These are phyloP conservation scores for Apiospora marii DNA, from an alignment of 2,329 filamentous ascomycete species.

Conservation along the genomic window DNA sequence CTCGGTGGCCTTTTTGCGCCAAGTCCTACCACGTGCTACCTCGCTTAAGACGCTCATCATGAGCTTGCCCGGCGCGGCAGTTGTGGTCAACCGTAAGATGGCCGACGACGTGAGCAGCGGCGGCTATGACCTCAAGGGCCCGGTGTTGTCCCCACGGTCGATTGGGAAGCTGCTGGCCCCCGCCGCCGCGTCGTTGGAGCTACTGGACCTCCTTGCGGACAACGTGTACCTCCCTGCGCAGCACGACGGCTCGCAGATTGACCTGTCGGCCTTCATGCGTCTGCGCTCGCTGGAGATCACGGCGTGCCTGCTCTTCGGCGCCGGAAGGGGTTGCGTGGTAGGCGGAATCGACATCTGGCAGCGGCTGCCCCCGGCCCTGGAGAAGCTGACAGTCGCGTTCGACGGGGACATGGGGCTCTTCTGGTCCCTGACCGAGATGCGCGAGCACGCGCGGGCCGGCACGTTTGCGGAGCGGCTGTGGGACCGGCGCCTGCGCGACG, in stretches of 20 bases:
- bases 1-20: background rate
- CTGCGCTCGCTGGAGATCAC: background rate
- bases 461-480: background rate
- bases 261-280: background rate
- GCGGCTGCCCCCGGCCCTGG: background rate
- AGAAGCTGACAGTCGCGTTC: background rate
- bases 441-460: background rate
- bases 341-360: background rate
- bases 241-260: slow-evolving; percentile 6
- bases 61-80: background rate
- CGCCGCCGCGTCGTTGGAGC: background rate
- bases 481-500: background rate
- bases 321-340: background rate
- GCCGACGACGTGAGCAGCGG: background rate
- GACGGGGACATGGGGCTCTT: background rate
- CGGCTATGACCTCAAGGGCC: background rate
- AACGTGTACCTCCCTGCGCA: background rate
- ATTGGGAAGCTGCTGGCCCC: background rate
- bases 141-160: background rate
- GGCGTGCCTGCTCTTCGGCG: background rate
- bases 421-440: background rate
- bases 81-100: background rate
- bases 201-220: background rate
- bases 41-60: background rate
- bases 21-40: background rate